Conservation (phyloP, 345 rosid species). For the Euphorbia tirucalli region DNA sequence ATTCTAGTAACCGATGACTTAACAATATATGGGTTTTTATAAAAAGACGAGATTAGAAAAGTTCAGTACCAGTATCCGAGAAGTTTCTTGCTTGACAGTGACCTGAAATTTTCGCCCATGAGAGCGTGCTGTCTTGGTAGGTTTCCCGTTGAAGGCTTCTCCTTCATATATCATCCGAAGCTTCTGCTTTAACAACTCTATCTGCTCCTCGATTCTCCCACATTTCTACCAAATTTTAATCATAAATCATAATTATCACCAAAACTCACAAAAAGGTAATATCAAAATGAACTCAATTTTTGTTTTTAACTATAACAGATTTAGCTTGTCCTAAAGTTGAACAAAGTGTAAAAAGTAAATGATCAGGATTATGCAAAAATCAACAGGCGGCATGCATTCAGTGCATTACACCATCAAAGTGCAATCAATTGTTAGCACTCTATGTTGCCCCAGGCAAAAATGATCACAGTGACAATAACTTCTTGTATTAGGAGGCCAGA, state of each 20-base stretch:
- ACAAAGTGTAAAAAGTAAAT: background rate
- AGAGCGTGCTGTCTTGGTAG: slow-evolving; percentile 91
- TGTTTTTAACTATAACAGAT: too few relatives aligned
- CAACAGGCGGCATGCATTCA: background rate
- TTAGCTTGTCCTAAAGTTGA: background rate
- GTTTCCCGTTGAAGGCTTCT: slow-evolving; percentile 81
- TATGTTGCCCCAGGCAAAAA: background rate
- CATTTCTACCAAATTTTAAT: slow-evolving; percentile 57
- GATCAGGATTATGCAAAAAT: background rate
- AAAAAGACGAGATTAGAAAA: background rate
- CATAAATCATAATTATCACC: background rate
- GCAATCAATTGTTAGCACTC: background rate
- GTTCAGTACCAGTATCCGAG: slow-evolving; percentile 65
- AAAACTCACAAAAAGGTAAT: background rate
- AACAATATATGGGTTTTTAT: background rate
- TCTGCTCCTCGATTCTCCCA: slow-evolving; percentile 79
- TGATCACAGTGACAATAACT: background rate
- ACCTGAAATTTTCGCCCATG: slow-evolving; percentile 95
- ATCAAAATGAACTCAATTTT: background rate
- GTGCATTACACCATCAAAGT: background rate
- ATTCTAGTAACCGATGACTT: background rate
- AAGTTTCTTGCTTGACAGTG: slow-evolving; percentile 82
- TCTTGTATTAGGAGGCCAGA: background rate
- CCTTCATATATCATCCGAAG: slow-evolving; percentile 80
- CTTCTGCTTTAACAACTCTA: slow-evolving; percentile 74